Evolutionary conservation across 2,329 filamentous ascomycete species (phyloP).

Genomic region (Chaetomiaceae sp.): DNA sequence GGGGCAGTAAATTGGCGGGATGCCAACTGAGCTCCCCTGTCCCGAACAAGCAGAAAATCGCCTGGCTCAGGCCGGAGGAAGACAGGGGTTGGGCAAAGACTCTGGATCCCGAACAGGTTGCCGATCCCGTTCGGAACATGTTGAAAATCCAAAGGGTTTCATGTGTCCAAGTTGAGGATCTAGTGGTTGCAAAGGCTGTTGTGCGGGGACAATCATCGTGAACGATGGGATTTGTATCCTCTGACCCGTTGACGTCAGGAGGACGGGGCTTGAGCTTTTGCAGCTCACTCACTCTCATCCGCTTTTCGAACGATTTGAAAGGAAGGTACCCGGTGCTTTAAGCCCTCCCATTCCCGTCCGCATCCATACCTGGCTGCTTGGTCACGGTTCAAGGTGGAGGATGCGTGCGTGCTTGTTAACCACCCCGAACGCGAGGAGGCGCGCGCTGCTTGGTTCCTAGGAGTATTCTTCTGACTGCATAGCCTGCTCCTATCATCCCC

Average conservation of each 20-base stretch:
- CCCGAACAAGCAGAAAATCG: not conserved
- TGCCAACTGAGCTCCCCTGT: conserved; percentile 3
- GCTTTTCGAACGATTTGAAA: no score
- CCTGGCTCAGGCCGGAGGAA: conserved; percentile 4
- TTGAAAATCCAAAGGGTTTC: not conserved
- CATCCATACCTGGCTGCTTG: conserved; percentile 4
- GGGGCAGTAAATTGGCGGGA: conserved; percentile 19
- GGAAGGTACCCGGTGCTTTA: no score
- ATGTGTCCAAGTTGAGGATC: not conserved
- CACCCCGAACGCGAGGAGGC: conserved; percentile 11
- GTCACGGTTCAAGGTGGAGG: conserved; percentile 1
- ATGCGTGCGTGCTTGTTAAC: conserved; percentile 5
- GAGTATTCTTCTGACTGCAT: conserved; percentile 14
- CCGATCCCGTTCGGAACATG: conserved; percentile 15
- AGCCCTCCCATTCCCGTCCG: not conserved
- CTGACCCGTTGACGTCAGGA: conserved; percentile 14
- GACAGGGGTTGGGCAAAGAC: conserved; percentile 15
- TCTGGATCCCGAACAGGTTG: conserved; percentile 4
- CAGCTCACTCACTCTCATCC: not conserved
- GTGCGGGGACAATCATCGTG: not conserved
- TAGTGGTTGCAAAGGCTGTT: not conserved
- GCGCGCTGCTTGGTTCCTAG: conserved; percentile 14
- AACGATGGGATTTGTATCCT: no score
- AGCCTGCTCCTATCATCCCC: conserved; percentile 9
- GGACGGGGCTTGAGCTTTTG: not conserved